Evolutionary conservation across 352 stramenopile species (phyloP), one percentile per base, ranked within the genome.

Genomic region (Pythium folliculosum): DNA sequence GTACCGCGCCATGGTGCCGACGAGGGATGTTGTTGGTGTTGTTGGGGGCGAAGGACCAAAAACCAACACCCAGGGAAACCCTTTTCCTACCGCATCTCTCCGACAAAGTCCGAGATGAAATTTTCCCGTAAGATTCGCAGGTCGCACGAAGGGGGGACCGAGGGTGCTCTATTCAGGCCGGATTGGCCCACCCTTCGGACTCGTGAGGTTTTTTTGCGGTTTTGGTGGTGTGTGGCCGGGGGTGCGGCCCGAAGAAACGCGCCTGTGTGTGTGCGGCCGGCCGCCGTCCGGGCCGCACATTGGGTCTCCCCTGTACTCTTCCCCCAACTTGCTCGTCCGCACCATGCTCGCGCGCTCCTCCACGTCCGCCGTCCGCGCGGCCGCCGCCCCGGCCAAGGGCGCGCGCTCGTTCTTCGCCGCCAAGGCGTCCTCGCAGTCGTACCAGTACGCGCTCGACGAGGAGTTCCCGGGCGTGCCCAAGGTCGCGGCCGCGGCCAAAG

Each of bases 331-430:
- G 17, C 45, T 47, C 14, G 19, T 23, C 17, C 12, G 19, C 37
- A 59, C 2, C 7, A 75, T 75, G 71, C 67, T 78, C 57, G 67
- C 69, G 65, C 53, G 62, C 43, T 49, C 40, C 14, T 47, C 40
- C 40, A n/a, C 14, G 40, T 21, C 40, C 40, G 40, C 40, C 64
- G 61, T 76, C 64, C 76, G 77, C 62, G 54, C 27, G 27, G 27
- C 27, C 27, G 27, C 27, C 27, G 27, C 73, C 64, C 43, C 63
- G 35, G 35, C 12, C 35, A 19, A 47, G 38, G 54, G 58, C 69
- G 71, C 67, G 45, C 84, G 84, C 80, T 85, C 84, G 62, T 77
- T 92, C 67, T 90, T 91, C 74, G 50, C 63, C 38, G 74, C 63
- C 66, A 81, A 81, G 77, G 73, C 81, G 21, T 89, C 77, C 59